Evolutionary conservation across 2,329 filamentous ascomycete genomes (phyloP).

Genomic region (Cercospora janseana): DNA sequence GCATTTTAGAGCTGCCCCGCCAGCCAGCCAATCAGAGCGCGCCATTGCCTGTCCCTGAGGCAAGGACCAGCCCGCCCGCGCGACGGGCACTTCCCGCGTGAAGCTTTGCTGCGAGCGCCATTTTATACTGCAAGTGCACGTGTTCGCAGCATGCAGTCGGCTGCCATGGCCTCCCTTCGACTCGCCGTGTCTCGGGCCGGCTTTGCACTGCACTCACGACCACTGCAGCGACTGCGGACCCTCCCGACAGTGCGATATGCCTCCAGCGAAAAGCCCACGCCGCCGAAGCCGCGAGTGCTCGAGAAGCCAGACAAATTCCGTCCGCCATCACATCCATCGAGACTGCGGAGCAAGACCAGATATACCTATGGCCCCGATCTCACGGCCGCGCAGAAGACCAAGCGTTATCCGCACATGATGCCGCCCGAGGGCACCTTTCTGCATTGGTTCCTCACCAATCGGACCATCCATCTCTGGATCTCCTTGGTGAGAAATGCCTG

Average conservation of each 20-base stretch:
- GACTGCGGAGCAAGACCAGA: constrained; percentile 59
- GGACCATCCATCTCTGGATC: constrained; percentile 74
- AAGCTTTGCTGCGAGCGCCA: neutral
- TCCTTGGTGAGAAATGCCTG: constrained; percentile 63
- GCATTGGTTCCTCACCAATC: constrained; percentile 80
- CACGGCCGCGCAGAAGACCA: constrained; percentile 63
- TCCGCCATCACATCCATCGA: constrained; percentile 81
- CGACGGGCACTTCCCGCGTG: neutral
- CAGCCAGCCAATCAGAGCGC: constrained; percentile 5
- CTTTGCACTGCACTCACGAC: constrained; percentile 32
- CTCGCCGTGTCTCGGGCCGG: constrained; percentile 21
- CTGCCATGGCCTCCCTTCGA: constrained; percentile 14
- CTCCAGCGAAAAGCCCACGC: constrained; percentile 36
- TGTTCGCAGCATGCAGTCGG: neutral
- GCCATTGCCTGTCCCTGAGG: constrained; percentile 3
- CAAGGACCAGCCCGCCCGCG: constrained; percentile 1
- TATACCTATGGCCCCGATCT: constrained; percentile 73
- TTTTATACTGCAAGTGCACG: neutral
- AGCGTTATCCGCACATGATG: constrained; percentile 85
- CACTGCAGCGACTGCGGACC: constrained; percentile 23
- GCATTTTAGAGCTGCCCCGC: constrained; percentile 6
- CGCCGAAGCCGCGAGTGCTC: constrained; percentile 65
- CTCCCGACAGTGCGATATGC: constrained; percentile 30
- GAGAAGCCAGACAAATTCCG: constrained; percentile 87
- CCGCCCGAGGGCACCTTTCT: constrained; percentile 77